Conservation (phyloP, 371 early-diverging fungal genomes). For the Phascolomyces articulosus region DNA sequence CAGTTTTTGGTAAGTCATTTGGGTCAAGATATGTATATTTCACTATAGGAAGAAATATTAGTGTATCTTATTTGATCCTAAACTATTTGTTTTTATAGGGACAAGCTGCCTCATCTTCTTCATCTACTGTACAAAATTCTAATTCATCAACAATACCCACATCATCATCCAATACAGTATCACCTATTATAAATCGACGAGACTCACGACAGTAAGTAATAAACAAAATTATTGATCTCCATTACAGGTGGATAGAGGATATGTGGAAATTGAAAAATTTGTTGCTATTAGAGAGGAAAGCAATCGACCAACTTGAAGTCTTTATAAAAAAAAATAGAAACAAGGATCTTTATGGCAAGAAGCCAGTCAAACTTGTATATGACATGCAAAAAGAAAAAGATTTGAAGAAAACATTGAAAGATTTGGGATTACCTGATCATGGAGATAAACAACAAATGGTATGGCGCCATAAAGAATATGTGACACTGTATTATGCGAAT, state of each 20-base stretch:
- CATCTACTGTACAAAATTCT: too few relatives aligned
- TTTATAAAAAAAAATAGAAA: neutral
- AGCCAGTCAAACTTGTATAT: slow-evolving; percentile 48
- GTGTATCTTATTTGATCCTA: too few relatives aligned
- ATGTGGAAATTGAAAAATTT: neutral
- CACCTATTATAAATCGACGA: neutral
- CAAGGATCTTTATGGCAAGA: slow-evolving; percentile 14
- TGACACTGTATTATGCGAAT: slow-evolving; percentile 67
- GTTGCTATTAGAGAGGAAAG: too few relatives aligned
- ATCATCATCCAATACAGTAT: slow-evolving; percentile 4
- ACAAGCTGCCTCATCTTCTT: slow-evolving; percentile 11
- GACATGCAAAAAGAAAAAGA: slow-evolving; percentile 47
- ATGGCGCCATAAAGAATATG: slow-evolving; percentile 63
- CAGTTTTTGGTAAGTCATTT: neutral
- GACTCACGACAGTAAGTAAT: neutral
- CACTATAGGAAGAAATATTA: too few relatives aligned
- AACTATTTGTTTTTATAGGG: neutral
- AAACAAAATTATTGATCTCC: neutral
- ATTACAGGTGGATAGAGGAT: too few relatives aligned
- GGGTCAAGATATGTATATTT: too few relatives aligned
- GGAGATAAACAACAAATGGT: slow-evolving; percentile 61
- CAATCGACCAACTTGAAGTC: too few relatives aligned
- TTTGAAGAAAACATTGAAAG: slow-evolving; percentile 39
- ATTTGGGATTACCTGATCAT: slow-evolving; percentile 57
- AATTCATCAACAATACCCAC: neutral